These are phyloP conservation scores for Leccinum variabile DNA, from an alignment of 1,284 basidiomycete species.

Conservation along the genomic window DNA sequence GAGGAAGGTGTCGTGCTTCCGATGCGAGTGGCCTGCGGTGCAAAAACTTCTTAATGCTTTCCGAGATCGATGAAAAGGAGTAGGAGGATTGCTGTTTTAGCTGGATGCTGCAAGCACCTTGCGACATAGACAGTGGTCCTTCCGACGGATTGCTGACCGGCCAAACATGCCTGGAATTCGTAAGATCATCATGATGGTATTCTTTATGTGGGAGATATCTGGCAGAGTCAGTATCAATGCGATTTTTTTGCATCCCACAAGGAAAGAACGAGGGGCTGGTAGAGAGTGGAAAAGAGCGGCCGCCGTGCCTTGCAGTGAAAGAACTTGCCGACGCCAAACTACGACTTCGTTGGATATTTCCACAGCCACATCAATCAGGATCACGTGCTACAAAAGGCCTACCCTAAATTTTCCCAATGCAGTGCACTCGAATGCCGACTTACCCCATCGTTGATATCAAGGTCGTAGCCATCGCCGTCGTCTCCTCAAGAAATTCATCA, in stretches of 20 bases:
- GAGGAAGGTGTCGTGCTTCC: conserved; percentile 17
- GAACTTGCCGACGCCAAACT: background rate
- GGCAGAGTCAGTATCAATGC: conserved; percentile 4
- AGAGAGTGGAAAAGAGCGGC: background rate
- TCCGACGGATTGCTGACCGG: conserved; percentile 26
- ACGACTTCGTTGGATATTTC: background rate
- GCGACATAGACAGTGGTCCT: conserved; percentile 13
- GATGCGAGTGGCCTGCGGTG: conserved; percentile 17
- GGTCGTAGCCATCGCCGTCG: conserved; percentile 20
- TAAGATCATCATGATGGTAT: conserved; percentile 19
- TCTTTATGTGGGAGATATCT: conserved; percentile 22
- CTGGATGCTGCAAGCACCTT: conserved; percentile 7
- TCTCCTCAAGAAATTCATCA: conserved; percentile 34
- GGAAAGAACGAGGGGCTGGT: conserved; percentile 1
- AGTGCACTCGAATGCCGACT: background rate
- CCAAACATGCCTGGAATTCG: conserved; percentile 24
- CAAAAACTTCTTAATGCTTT: conserved; percentile 24
- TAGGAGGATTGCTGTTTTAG: conserved; percentile 7
- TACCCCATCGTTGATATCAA: conserved; percentile 23
- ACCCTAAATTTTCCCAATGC: conserved; percentile 20
- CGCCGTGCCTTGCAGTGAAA: conserved; percentile 5
- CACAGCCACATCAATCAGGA: conserved; percentile 13
- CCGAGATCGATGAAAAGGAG: conserved; percentile 12
- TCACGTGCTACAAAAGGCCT: conserved; percentile 23
- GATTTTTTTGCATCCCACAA: conserved; percentile 28